Conservation (phyloP, 2,329 filamentous ascomycete genomes). For the Ophiostoma sp. region DNA sequence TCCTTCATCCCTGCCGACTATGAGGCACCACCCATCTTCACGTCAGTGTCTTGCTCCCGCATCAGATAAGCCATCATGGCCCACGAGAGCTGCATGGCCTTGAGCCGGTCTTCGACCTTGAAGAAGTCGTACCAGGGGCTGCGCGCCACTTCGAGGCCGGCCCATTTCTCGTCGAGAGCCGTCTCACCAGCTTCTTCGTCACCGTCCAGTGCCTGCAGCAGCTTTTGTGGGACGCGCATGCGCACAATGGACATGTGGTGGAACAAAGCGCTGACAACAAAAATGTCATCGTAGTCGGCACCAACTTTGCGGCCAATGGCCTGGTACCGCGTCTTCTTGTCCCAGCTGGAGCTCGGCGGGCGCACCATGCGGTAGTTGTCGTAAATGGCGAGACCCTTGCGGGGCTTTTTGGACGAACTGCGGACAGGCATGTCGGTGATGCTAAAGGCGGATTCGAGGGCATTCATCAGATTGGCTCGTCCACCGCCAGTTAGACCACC, state of each 20-base stretch:
- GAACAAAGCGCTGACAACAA: constrained; percentile 61
- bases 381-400: constrained; percentile 59
- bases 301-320: constrained; percentile 55
- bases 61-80: constrained; percentile 61
- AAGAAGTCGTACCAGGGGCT: constrained; percentile 65
- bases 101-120: constrained; percentile 52
- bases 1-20: neutral
- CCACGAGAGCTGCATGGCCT: constrained; percentile 60
- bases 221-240: constrained; percentile 55
- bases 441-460: constrained; percentile 5
- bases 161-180: neutral
- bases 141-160: constrained; percentile 54
- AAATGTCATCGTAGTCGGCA: constrained; percentile 59
- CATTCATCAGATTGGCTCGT: constrained; percentile 1
- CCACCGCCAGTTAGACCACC: neutral
- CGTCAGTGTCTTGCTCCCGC: constrained; percentile 41
- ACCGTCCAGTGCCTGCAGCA: constrained; percentile 57
- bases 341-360: constrained; percentile 59
- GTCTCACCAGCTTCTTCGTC: constrained; percentile 33
- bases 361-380: constrained; percentile 65
- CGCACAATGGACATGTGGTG: constrained; percentile 62
- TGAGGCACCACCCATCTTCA: constrained; percentile 21
- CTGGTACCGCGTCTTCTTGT: constrained; percentile 58
- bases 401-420: constrained; percentile 46
- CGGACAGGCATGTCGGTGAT: constrained; percentile 3